A percentile compares a stretch with the other conserved stretches of the same genome.
Conservation (phyloP, 129 eudicot genomes). For the Escallonia rubra region DNA sequence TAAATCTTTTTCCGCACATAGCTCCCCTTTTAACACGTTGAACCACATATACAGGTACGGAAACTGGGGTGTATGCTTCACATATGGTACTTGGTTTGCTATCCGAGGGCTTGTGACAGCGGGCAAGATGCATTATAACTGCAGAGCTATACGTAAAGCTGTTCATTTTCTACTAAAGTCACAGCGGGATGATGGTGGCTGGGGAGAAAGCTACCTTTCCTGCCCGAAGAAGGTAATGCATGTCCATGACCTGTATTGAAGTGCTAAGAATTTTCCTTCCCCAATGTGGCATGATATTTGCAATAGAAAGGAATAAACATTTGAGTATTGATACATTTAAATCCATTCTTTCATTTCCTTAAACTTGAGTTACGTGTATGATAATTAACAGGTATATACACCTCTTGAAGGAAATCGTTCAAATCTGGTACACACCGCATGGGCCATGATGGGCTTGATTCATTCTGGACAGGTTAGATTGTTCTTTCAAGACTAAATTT, state of each 20-base stretch:
- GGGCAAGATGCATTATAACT: constrained; percentile 57
- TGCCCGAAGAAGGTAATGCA: constrained; percentile 66
- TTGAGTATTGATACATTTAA: too few relatives aligned
- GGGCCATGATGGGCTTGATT: constrained; percentile 85
- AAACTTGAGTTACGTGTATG: not conserved
- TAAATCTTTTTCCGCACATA: too few relatives aligned
- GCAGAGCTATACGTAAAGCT: constrained; percentile 51
- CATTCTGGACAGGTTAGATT: constrained; percentile 68
- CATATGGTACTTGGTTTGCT: constrained; percentile 86
- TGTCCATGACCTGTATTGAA: too few relatives aligned
- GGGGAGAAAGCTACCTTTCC: constrained; percentile 96
- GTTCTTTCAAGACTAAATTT: not conserved
- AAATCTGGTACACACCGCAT: constrained; percentile 77
- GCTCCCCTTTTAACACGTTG: too few relatives aligned
- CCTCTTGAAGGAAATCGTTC: constrained; percentile 68
- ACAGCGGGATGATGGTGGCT: constrained; percentile 74
- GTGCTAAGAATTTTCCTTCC: too few relatives aligned
- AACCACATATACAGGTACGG: constrained; percentile 77
- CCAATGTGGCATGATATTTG: too few relatives aligned
- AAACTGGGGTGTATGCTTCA: constrained; percentile 82
- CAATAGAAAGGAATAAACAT: too few relatives aligned
- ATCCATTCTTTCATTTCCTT: too few relatives aligned
- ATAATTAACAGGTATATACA: constrained; percentile 46
- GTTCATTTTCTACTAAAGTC: constrained; percentile 51
- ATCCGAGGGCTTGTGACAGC: constrained; percentile 60